Evolutionary conservation across 225 moss, liverwort and hornwort genomes (phyloP).

Genomic region (Polytrichum formosum): DNA sequence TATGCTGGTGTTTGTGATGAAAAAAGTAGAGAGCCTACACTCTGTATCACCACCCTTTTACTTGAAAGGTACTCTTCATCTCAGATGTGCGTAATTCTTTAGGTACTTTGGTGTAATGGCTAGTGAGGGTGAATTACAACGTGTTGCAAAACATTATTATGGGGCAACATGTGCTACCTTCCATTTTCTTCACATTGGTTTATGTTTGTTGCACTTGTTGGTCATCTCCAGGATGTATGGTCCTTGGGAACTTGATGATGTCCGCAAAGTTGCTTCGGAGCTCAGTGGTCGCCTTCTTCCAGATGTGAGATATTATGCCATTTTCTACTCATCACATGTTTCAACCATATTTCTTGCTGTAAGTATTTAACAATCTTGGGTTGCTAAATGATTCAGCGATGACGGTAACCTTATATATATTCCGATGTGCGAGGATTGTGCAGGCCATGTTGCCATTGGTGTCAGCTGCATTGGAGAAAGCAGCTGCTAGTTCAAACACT

Average conservation of each 20-base stretch:
- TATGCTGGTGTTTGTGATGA: conserved; percentile 26
- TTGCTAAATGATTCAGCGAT: not conserved
- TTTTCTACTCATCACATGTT: not conserved
- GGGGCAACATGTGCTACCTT: no score
- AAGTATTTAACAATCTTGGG: not conserved
- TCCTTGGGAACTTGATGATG: conserved; percentile 88
- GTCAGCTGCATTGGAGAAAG: conserved; percentile 53
- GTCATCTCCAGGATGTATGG: conserved; percentile 54
- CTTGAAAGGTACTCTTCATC: conserved; percentile 59
- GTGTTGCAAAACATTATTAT: no score
- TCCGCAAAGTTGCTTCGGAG: conserved; percentile 93
- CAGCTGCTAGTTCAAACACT: conserved; percentile 37
- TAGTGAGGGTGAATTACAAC: no score
- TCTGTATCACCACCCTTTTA: conserved; percentile 41
- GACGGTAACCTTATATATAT: not conserved
- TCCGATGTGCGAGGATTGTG: not conserved
- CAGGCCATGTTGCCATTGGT: conserved; percentile 78
- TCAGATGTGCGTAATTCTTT: not conserved
- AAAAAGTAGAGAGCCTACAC: conserved; percentile 18
- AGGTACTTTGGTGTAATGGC: no score
- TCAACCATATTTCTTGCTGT: not conserved
- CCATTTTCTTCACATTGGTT: not conserved
- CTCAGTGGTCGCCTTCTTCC: conserved; percentile 90
- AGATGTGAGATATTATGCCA: conserved; percentile 41
- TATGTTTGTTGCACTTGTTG: conserved; percentile 6